Base-by-base conservation (phyloP, 106 monocot genomes). In the Agapanthus africanus region DNA sequence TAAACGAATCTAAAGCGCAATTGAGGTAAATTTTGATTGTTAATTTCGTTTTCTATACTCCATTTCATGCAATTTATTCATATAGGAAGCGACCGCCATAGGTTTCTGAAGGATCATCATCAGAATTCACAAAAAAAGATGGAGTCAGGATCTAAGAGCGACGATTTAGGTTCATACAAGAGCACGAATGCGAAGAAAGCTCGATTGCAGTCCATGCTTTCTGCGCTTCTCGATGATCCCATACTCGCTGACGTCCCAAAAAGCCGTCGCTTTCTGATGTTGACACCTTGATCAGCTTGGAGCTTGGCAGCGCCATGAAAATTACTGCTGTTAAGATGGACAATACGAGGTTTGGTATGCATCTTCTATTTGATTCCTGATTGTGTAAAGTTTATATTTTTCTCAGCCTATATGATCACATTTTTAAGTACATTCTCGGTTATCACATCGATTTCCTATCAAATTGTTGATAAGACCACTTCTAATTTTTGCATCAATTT, bases 231-330 rank as follows among this genome's bases (percentile, higher is more conserved):
- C 18, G 63, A 75, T 39, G 95, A 97, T 73, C 95, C 91, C 13
- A 59, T 97, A 62, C 72, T 97, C 26, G 63, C 79, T 18, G 91
- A 95, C 70, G 88, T 95, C 91, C 91, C 30, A 86, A 71, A 68
- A 88, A 84, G 31, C 91, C 91, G 5, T 74, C 85, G 3, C 79
- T 95, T 67, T 71, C 81, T 4, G 88, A 88, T 68, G 88, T 91
- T 23, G 95, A 95, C 50, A 88, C 77, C 0, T 73, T 91, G 46
- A 75, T 97, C 44, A 85, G 76, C 70, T 72, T 95, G 73, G 95
- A 95, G 69, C 64, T 88, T 15, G 95, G 95, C 39, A 97, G 95
- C 57, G 95, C 95, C 19, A 97, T 91, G 88, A 91, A 70, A 65
- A 41, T 97, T 50, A 70, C 78, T 18, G 57, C 91, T 37, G 51